phyloP scores from a whole-genome alignment of 2,329 filamentous ascomycete species.

The Verticillium nubilum region DNA sequence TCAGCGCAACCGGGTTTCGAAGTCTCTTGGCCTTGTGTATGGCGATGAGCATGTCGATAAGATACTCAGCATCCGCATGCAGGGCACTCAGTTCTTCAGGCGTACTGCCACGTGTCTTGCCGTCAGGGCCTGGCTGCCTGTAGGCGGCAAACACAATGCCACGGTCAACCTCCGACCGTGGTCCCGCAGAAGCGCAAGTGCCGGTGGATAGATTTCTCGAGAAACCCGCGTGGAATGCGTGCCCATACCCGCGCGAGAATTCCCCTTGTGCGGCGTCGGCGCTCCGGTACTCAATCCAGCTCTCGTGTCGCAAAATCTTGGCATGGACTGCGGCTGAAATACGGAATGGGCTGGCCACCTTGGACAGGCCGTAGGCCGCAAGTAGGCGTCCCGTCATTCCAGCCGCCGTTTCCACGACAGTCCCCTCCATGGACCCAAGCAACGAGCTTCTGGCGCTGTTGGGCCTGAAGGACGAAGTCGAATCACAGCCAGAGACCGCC shows the following conservation, averaged over 20 bases:
- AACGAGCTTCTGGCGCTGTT: slow-evolving; percentile 8
- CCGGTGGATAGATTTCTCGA: background rate
- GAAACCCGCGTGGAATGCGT: slow-evolving; percentile 43
- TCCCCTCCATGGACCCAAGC: slow-evolving; percentile 6
- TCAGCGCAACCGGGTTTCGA: slow-evolving; percentile 14
- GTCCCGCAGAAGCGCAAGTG: slow-evolving; percentile 16
- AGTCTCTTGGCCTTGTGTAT: slow-evolving; percentile 36
- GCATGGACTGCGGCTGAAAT: slow-evolving; percentile 44
- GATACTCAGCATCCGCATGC: slow-evolving; percentile 42
- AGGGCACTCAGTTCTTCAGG: slow-evolving; percentile 39
- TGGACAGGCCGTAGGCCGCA: slow-evolving; percentile 48
- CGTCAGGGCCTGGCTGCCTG: slow-evolving; percentile 37
- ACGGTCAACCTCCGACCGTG: slow-evolving; percentile 29
- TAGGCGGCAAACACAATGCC: slow-evolving; percentile 54
- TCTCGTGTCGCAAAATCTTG: slow-evolving; percentile 40
- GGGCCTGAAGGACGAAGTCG: slow-evolving; percentile 4
- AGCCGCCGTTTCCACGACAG: slow-evolving; percentile 10
- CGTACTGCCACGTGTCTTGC: slow-evolving; percentile 26
- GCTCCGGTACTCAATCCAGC: slow-evolving; percentile 49
- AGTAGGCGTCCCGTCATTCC: slow-evolving; percentile 44
- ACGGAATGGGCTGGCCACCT: slow-evolving; percentile 45
- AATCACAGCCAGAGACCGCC: slow-evolving; percentile 7
- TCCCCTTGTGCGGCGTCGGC: slow-evolving; percentile 34
- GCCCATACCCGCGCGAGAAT: slow-evolving; percentile 46
- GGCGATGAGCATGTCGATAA: slow-evolving; percentile 48